These are phyloP conservation scores for Wickerhamomyces queroliae DNA, from an alignment of 805 yeast genomes.

Conservation along the genomic window DNA sequence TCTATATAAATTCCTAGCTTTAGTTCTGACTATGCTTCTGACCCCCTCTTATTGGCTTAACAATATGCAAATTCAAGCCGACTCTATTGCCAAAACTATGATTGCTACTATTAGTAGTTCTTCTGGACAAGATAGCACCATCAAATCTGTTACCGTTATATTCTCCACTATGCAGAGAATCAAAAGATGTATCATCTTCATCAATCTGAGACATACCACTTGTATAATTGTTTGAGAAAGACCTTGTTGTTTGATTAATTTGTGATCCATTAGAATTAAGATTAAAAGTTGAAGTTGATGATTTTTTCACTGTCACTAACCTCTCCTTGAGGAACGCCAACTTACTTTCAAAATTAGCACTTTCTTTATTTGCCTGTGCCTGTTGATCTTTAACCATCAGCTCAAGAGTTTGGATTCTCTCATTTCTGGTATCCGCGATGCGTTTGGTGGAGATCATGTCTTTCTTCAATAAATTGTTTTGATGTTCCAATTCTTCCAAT, in stretches of 20 bases:
- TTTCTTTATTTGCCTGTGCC: constrained; percentile 39
- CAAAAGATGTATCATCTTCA: constrained; percentile 1
- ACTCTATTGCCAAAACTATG: constrained; percentile 18
- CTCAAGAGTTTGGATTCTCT: constrained; percentile 51
- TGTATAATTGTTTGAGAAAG: background rate
- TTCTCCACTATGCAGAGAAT: background rate
- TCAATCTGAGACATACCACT: constrained; percentile 5
- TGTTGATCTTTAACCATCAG: constrained; percentile 44
- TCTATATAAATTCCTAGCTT: too few species aligned
- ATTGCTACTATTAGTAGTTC: constrained; percentile 2
- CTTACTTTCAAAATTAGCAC: constrained; percentile 41
- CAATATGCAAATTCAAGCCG: constrained; percentile 53
- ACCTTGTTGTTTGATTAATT: background rate
- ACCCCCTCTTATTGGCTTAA: constrained; percentile 53
- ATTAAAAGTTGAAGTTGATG: constrained; percentile 1
- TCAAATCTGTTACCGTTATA: constrained; percentile 1
- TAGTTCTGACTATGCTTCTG: constrained; percentile 4
- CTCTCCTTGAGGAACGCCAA: constrained; percentile 24
- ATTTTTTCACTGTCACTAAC: constrained; percentile 19
- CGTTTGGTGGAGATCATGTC: constrained; percentile 51
- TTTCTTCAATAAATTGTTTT: constrained; percentile 49
- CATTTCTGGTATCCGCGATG: constrained; percentile 51
- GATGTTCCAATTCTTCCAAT: constrained; percentile 55
- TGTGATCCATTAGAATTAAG: background rate
- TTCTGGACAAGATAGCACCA: constrained; percentile 3